These are phyloP conservation scores for Saprolegnia diclina DNA, from an alignment of 352 stramenopile genomes.

Conservation along the genomic window DNA sequence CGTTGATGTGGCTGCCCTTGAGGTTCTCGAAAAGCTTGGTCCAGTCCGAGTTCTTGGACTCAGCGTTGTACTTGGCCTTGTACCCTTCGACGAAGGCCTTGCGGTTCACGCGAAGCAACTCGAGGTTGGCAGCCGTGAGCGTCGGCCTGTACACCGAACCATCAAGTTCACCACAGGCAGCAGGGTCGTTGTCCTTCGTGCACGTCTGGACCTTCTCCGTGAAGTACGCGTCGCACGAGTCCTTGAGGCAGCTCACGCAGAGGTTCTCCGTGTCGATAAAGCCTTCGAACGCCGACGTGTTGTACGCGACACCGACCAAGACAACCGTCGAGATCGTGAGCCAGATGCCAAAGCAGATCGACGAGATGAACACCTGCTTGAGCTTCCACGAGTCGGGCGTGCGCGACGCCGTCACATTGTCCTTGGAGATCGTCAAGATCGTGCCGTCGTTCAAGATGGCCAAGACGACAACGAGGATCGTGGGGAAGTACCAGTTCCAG, in stretches of 20 bases:
- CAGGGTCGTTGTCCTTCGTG: slow-evolving; percentile 41
- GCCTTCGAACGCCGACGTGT: slow-evolving; percentile 46
- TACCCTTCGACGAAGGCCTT: background rate
- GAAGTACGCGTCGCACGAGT: slow-evolving; percentile 56
- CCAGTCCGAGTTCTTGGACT: slow-evolving; percentile 14
- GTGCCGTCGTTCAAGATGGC: slow-evolving; percentile 88
- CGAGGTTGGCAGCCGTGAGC: background rate
- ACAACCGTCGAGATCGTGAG: slow-evolving; percentile 32
- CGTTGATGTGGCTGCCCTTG: slow-evolving; percentile 23
- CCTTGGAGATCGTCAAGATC: slow-evolving; percentile 76
- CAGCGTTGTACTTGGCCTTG: background rate
- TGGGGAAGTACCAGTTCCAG: slow-evolving; percentile 85
- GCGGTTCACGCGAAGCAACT: background rate
- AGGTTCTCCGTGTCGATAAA: slow-evolving; percentile 43
- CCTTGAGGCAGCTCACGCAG: slow-evolving; percentile 49
- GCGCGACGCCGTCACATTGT: slow-evolving; percentile 60
- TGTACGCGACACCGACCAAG: slow-evolving; percentile 52
- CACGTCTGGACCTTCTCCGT: slow-evolving; percentile 46
- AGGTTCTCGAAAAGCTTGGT: slow-evolving; percentile 18
- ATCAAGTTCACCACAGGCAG: slow-evolving; percentile 54
- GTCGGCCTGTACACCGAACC: slow-evolving; percentile 37
- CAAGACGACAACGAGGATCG: slow-evolving; percentile 84
- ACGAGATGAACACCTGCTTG: slow-evolving; percentile 61
- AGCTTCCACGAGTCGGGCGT: slow-evolving; percentile 66
- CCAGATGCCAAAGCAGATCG: slow-evolving; percentile 32